phyloP scores from a whole-genome alignment of 1,139 yeast species.

The Arxiozyma slooffiae region DNA sequence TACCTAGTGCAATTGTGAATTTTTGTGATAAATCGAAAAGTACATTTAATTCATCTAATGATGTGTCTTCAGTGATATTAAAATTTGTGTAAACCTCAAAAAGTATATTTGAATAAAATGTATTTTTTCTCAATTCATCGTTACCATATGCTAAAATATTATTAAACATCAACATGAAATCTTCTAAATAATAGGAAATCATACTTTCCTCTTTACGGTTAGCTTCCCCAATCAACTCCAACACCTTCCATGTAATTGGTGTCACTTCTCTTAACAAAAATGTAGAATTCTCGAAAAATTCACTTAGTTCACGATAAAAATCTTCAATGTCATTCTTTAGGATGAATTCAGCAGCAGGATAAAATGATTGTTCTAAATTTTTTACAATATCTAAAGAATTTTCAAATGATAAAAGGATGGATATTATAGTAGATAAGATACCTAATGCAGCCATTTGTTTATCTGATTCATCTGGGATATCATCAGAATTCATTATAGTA shows the following conservation, averaged over 20 bases:
- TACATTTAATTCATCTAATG: conserved; percentile 27
- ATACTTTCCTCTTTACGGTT: conserved; percentile 46
- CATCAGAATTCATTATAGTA: conserved; percentile 39
- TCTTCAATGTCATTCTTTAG: conserved; percentile 60
- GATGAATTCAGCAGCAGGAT: conserved; percentile 64
- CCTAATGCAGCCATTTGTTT: conserved; percentile 87
- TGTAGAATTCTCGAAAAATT: conserved; percentile 76
- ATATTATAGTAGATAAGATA: conserved; percentile 73
- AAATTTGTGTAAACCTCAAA: conserved; percentile 26
- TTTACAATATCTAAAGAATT: conserved; percentile 60
- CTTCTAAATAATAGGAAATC: conserved; percentile 56
- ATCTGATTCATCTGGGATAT: conserved; percentile 44
- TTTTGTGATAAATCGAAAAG: conserved; percentile 30
- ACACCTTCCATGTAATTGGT: conserved; percentile 67
- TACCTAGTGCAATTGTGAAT: conserved; percentile 29
- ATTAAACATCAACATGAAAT: conserved; percentile 63
- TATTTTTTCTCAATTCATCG: conserved; percentile 36
- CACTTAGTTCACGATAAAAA: conserved; percentile 73
- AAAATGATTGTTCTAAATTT: conserved; percentile 60
- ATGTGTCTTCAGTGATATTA: conserved; percentile 26
- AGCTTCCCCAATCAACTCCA: conserved; percentile 45
- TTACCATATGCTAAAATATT: conserved; percentile 71
- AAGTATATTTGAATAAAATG: conserved; percentile 25
- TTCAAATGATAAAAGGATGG: conserved; percentile 80
- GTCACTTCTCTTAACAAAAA: conserved; percentile 64